These are phyloP conservation scores for Kwoniella dendrophila DNA, from an alignment of 768 basidiomycete genomes.

Conservation along the genomic window DNA sequence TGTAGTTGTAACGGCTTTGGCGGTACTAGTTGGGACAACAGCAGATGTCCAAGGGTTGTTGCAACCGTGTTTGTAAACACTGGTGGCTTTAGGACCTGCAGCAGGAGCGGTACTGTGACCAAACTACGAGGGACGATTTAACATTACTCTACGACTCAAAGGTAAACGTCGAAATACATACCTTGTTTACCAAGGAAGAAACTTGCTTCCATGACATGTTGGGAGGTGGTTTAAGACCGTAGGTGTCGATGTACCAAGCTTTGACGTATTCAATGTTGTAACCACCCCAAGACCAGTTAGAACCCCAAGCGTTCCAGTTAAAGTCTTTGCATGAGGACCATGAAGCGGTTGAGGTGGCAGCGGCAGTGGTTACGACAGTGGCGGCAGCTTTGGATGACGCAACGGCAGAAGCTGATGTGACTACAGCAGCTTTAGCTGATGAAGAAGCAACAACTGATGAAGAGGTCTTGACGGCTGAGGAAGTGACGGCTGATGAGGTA, in stretches of 20 bases:
- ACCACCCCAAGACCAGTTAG: constrained; percentile 28
- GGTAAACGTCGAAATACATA: not conserved
- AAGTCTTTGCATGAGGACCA: constrained; percentile 30
- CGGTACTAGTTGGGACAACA: constrained; percentile 10
- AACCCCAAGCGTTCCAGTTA: constrained; percentile 23
- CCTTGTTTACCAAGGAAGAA: constrained; percentile 21
- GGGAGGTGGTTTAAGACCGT: constrained; percentile 26
- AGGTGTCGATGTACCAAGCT: constrained; percentile 27
- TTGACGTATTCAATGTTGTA: constrained; percentile 25
- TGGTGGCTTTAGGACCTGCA: constrained; percentile 16
- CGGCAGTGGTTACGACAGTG: constrained; percentile 12
- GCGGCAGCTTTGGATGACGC: constrained; percentile 9
- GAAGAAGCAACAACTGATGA: constrained; percentile 10
- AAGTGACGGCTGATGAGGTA: constrained; percentile 4
- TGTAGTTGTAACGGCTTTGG: constrained; percentile 3
- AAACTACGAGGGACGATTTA: not conserved
- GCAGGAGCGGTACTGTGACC: constrained; percentile 15
- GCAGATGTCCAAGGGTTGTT: constrained; percentile 27
- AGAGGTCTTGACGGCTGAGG: constrained; percentile 13
- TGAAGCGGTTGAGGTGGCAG: constrained; percentile 10
- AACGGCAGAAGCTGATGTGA: constrained; percentile 10
- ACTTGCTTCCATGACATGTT: constrained; percentile 28
- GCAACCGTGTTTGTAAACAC: constrained; percentile 22
- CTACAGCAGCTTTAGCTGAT: constrained; percentile 5
- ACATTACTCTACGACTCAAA: not conserved